Evolutionary conservation across 192 early-diverging fungal genomes (phyloP), one percentile per base, ranked within the genome.

Genomic region (Lunasporangiospora selenospora): DNA sequence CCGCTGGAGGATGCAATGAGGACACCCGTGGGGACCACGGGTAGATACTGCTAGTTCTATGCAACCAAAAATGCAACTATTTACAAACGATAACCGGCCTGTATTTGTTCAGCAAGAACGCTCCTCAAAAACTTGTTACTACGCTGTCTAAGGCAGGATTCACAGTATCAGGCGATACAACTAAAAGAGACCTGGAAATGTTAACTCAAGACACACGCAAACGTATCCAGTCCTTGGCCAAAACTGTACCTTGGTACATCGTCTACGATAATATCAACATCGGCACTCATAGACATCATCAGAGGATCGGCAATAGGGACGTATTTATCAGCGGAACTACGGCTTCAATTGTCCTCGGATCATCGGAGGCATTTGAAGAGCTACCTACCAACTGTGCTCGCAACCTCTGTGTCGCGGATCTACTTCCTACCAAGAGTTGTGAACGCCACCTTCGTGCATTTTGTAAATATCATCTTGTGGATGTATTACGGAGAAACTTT

Each of bases 191-290:
- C 30, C 29, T 33, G 18, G 1, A 16, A 4, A 19, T 26, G 5
- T 30, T 19, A 6, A 6, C 4, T 16, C 8, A 34, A 3, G 18
- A 52, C 2, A 21, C n/a, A n/a, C n/a, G n/a, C n/a, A n/a, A n/a
- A n/a, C n/a, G n/a, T n/a, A n/a, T n/a, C n/a, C n/a, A n/a, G n/a
- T n/a, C n/a, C n/a, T n/a, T n/a, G n/a, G n/a, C n/a, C n/a, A n/a
- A n/a, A n/a, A n/a, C n/a, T n/a, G n/a, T n/a, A n/a, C n/a, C 39
- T 4, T 62, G 60, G 60, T 32, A 26, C 31, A 18, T 62, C 26
- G 60, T 62, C 15, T 62, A 62, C n/a, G 41, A 62, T 33, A 62
- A 62, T 24, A 43, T 62, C 15, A 62, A 53, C 50, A 37, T 62
- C 15, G 21, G 16, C 10, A 38, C 12, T 19, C n/a, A 24, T 12